Evolutionary conservation across 78 protist genomes (phyloP), one percentile per base, ranked within the genome.

Genomic region (Dictyostelium citrinum): DNA sequence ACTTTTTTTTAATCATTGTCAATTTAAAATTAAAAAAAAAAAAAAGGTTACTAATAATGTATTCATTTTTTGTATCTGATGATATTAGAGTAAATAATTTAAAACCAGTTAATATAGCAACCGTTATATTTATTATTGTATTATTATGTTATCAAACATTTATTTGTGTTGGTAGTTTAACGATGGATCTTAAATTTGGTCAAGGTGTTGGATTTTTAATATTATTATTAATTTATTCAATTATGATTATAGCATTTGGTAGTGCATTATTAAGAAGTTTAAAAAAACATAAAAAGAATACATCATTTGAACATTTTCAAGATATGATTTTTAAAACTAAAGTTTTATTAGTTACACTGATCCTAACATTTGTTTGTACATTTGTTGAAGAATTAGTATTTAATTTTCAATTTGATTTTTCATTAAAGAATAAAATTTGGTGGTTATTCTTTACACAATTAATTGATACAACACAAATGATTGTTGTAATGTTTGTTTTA

Each of bases 1-100:
- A n/a, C n/a, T n/a, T n/a, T n/a, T n/a, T n/a, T n/a, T n/a, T n/a
- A n/a, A n/a, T n/a, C n/a, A n/a, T n/a, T n/a, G n/a, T n/a, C n/a
- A n/a, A n/a, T n/a, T n/a, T n/a, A n/a, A n/a, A n/a, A n/a, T n/a
- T n/a, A 14, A 14, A 49, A 49, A 49, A 49, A 49, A 9, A 9
- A 49, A 51, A 55, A 12, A 55, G 72, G 72, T 64, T 82, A 39
- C 77, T 58, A n/a, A 24, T 82, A 41, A 35, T 82, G 51, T 82
- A 82, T 64, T 46, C 88, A 64, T 82, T 82, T 82, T 82, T 82
- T 82, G 60, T 82, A 14, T n/a, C 79, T 8, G 51, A 58, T 22
- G 77, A 82, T 39, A 41, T 82, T 41, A 58, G 60, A 64, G 14
- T 35, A 8, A n/a, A 31, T 12, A 27, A 27, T 24, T 35, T 67